Conservation (phyloP, 805 yeast genomes). For the Nakazawaea ernobii region DNA sequence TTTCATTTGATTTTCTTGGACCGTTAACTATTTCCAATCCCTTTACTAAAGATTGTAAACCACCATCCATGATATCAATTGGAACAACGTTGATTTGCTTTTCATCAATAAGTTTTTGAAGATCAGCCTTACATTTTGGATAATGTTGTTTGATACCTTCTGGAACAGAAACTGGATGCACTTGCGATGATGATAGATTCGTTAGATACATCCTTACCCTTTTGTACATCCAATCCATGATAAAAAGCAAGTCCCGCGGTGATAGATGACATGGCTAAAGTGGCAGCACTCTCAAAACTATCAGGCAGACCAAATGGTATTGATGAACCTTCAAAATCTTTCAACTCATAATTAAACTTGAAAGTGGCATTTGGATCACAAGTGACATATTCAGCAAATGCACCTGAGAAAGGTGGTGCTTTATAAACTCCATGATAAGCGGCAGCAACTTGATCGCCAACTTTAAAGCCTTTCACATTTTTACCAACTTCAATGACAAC, state of each 20-base stretch:
- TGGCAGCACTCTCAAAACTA: slow-evolving; percentile 62
- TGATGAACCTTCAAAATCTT: background rate
- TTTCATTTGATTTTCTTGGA: too few species aligned
- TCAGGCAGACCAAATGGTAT: slow-evolving; percentile 32
- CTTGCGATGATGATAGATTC: slow-evolving; percentile 51
- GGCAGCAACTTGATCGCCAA: slow-evolving; percentile 53
- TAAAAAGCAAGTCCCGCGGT: slow-evolving; percentile 47
- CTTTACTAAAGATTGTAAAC: too few species aligned
- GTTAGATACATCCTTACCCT: slow-evolving; percentile 21
- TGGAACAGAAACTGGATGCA: slow-evolving; percentile 25
- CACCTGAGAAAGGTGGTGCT: slow-evolving; percentile 40
- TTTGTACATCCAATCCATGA: slow-evolving; percentile 32
- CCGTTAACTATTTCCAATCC: too few species aligned
- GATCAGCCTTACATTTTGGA: too few species aligned
- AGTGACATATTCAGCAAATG: slow-evolving; percentile 51
- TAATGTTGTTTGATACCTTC: too few species aligned
- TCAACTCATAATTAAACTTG: background rate
- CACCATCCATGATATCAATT: too few species aligned
- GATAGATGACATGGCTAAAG: slow-evolving; percentile 45
- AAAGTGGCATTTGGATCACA: background rate
- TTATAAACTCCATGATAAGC: slow-evolving; percentile 47
- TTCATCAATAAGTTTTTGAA: too few species aligned
- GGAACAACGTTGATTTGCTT: too few species aligned
- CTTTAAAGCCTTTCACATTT: slow-evolving; percentile 29
- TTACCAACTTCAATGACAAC: slow-evolving; percentile 45